Base-by-base conservation (phyloP, 78 protist genomes). In the Chrysochromulina parva region DNA sequence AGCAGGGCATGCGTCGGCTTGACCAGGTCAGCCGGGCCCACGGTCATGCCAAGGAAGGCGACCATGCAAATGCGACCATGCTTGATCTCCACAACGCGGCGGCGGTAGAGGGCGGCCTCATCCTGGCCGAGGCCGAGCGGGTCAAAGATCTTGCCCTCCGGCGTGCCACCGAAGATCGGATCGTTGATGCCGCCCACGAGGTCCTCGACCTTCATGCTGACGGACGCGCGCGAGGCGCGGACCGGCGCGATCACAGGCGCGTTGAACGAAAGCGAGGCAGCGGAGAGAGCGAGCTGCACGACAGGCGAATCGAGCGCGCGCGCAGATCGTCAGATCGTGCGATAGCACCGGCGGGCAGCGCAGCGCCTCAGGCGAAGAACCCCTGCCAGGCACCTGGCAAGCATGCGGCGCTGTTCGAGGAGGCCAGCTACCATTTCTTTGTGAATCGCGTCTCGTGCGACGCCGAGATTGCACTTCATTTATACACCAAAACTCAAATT, bases 111-210 rank as follows among this genome's bases (percentile, higher is more conserved):
- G 11, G 82, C 3, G 17, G 82, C 82, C 82, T 74, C 82, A 48
- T 74, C 82, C 28, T 3, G 26, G 24, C 82, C 82, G 22, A 74
- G 55, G 57, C 82, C 82, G 5, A 74, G 82, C 82, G 82, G 82
- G 24, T 74, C 82, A 4, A 38, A 74, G 55, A 74, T 19, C 82
- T 74, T 74, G 82, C 82, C 82, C 82, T 74, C 82, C 2, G 82
- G 82, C 4, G 53, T 74, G 19, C 82, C 82, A 16, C 82, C 82
- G 82, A 74, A 74, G 82, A 74, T 74, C 57, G 82, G 82, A 9
- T 74, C 82, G 82, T 74, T 74, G 82, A 74, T 74, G 82, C 82
- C 82, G 55, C 82, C 82, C 4, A 74, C 82, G 28, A 74, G 55
- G 82, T 74, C 82, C 82, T 74, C 82, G 55, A 74, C 82, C 28